These are phyloP conservation scores for Cercophora newfieldiana DNA, from an alignment of 495 filamentous ascomycete genomes.

Conservation along the genomic window DNA sequence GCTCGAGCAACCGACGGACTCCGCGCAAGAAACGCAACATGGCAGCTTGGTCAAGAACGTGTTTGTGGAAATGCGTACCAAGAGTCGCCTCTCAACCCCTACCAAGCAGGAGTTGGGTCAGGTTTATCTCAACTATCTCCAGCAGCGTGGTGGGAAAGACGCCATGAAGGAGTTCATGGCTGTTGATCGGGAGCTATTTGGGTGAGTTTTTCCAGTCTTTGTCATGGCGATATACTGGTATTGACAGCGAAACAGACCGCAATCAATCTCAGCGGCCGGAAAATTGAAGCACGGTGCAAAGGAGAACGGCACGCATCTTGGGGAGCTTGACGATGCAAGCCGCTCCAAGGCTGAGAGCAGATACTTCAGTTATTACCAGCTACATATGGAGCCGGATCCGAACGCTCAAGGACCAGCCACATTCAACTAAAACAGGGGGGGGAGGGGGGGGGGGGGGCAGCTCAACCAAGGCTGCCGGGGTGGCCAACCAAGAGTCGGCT, in stretches of 20 bases:
- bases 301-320: slow-evolving; percentile 59
- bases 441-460: no score
- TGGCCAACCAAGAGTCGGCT: background rate
- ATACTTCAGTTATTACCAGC: slow-evolving; percentile 66
- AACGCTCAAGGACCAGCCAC: slow-evolving; percentile 42
- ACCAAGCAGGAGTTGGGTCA: slow-evolving; percentile 76
- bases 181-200: slow-evolving; percentile 84
- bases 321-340: slow-evolving; percentile 63
- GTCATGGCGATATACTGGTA: background rate
- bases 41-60: slow-evolving; percentile 77
- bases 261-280: slow-evolving; percentile 46
- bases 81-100: slow-evolving; percentile 67
- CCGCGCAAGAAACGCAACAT: slow-evolving; percentile 62
- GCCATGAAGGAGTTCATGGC: slow-evolving; percentile 82
- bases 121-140: slow-evolving; percentile 80
- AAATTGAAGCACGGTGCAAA: slow-evolving; percentile 45
- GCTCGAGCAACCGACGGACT: slow-evolving; percentile 77
- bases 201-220: slow-evolving; percentile 46
- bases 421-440: slow-evolving; percentile 38
- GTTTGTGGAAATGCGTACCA: slow-evolving; percentile 71
- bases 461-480: background rate
- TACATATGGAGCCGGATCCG: slow-evolving; percentile 53
- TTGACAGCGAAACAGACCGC: slow-evolving; percentile 42
- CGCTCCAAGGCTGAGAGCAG: slow-evolving; percentile 62
- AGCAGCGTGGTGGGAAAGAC: slow-evolving; percentile 79